A percentile compares a stretch with the other conserved stretches of the same genome.
phyloP scores from a whole-genome alignment of 306 rosid genomes.

The Styphnolobium japonicum region DNA sequence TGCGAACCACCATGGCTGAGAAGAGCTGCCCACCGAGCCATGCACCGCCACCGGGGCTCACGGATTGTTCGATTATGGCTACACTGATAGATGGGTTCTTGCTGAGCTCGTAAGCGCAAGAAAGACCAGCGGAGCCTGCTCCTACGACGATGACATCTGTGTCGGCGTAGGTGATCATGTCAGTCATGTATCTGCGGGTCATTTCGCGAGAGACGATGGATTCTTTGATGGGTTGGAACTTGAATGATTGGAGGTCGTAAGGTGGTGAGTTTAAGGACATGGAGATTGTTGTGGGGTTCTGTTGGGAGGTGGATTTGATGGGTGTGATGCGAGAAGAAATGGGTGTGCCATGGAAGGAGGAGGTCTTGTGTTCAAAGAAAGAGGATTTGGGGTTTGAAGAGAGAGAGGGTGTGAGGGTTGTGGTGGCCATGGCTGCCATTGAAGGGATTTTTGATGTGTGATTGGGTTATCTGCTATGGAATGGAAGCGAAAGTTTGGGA shows the following conservation, averaged over 20 bases:
- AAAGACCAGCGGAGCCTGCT: conserved; percentile 87
- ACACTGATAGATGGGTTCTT: conserved; percentile 63
- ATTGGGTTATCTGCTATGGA: neutral
- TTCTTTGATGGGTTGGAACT: conserved; percentile 52
- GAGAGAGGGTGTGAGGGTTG: conserved; percentile 13
- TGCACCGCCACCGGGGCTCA: conserved; percentile 96
- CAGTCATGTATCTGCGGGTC: conserved; percentile 95
- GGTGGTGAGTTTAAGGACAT: conserved; percentile 28
- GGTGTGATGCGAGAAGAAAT: conserved; percentile 16
- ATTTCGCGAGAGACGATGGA: conserved; percentile 85
- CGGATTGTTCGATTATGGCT: conserved; percentile 92
- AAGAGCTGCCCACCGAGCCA: conserved; percentile 99
- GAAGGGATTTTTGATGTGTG: neutral
- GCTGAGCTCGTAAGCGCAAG: conserved; percentile 96
- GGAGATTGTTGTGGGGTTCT: conserved; percentile 10
- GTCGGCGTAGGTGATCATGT: conserved; percentile 92
- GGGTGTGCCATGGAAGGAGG: conserved; percentile 27
- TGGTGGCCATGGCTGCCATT: conserved; percentile 34
- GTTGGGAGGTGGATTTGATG: conserved; percentile 19
- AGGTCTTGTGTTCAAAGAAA: neutral
- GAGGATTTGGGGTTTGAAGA: conserved; percentile 16
- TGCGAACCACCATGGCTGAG: conserved; percentile 96
- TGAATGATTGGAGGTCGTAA: conserved; percentile 39
- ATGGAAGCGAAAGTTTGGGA: too few species aligned
- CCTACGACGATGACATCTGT: conserved; percentile 89